Percentiles rank a stretch among this genome's conserved stretches.
phyloP scores from a whole-genome alignment of 805 yeast species.

The Barnettozyma wickerhamii region DNA sequence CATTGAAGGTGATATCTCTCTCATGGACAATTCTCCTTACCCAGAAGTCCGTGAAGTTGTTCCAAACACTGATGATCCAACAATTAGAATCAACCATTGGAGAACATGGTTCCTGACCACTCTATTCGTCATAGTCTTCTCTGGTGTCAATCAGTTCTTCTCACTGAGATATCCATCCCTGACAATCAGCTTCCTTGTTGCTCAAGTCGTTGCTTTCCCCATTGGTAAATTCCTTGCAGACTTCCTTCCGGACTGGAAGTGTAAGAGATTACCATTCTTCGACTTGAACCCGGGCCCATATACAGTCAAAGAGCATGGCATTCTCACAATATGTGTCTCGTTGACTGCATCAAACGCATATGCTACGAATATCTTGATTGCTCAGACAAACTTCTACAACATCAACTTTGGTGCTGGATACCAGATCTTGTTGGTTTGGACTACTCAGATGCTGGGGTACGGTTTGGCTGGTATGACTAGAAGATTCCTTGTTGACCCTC shows the following conservation, averaged over 20 bases:
- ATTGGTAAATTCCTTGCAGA: constrained; percentile 41
- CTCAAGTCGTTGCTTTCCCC: constrained; percentile 52
- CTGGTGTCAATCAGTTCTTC: constrained; percentile 52
- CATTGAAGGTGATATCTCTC: constrained; percentile 24
- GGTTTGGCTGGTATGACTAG: constrained; percentile 63
- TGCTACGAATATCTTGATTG: constrained; percentile 51
- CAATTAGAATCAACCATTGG: constrained; percentile 44
- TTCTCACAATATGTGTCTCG: constrained; percentile 49
- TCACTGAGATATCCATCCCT: constrained; percentile 47
- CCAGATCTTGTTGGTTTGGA: constrained; percentile 44
- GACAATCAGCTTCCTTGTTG: constrained; percentile 44
- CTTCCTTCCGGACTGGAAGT: constrained; percentile 28
- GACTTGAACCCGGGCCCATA: constrained; percentile 48
- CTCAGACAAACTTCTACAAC: constrained; percentile 45
- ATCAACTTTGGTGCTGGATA: constrained; percentile 44
- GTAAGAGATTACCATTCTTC: constrained; percentile 25
- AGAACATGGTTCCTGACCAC: constrained; percentile 51
- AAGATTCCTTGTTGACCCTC: constrained; percentile 56
- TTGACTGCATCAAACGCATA: constrained; percentile 48
- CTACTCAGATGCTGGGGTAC: constrained; percentile 63
- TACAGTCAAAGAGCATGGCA: constrained; percentile 59
- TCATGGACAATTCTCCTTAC: constrained; percentile 43
- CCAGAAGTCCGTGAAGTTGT: constrained; percentile 62
- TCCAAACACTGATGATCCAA: constrained; percentile 46
- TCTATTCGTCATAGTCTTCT: constrained; percentile 47